A percentile compares a stretch with the other conserved stretches of the same genome.
Conservation (phyloP, 768 basidiomycete genomes). For the Lactarius sp. region DNA sequence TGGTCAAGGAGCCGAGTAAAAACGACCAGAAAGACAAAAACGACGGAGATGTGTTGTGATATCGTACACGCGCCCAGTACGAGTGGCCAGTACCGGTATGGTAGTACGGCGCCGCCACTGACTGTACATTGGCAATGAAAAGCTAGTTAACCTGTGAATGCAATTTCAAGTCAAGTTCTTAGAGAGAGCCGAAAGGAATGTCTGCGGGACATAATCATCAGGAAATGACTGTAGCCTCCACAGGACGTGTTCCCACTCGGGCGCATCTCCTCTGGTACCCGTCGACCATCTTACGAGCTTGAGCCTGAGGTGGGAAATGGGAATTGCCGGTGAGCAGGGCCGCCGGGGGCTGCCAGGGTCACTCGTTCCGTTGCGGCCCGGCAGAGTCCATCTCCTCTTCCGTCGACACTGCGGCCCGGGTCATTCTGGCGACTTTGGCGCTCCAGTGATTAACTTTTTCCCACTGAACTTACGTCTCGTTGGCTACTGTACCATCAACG, state of each 20-base stretch:
- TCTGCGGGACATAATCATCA: slow-evolving; percentile 80
- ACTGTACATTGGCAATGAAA: slow-evolving; percentile 69
- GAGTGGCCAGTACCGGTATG: slow-evolving; percentile 71
- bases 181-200: slow-evolving; percentile 74
- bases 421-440: too few species aligned
- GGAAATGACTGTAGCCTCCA: slow-evolving; percentile 73
- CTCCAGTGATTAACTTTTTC: too few species aligned
- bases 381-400: too few species aligned
- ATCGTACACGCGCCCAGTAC: slow-evolving; percentile 68
- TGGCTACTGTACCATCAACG: too few species aligned
- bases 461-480: too few species aligned
- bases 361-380: too few species aligned
- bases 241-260: slow-evolving; percentile 65
- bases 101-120: too few species aligned
- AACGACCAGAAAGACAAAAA: slow-evolving; percentile 75
- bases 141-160: slow-evolving; percentile 10
- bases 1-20: slow-evolving; percentile 68
- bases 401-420: too few species aligned
- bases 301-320: too few species aligned
- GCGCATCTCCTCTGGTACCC: background rate
- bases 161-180: slow-evolving; percentile 42
- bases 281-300: background rate
- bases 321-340: too few species aligned
- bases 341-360: too few species aligned
- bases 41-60: slow-evolving; percentile 77